Evolutionary conservation across 2,329 filamentous ascomycete species (phyloP).

Genomic region (Pleoardoris graminearum): DNA sequence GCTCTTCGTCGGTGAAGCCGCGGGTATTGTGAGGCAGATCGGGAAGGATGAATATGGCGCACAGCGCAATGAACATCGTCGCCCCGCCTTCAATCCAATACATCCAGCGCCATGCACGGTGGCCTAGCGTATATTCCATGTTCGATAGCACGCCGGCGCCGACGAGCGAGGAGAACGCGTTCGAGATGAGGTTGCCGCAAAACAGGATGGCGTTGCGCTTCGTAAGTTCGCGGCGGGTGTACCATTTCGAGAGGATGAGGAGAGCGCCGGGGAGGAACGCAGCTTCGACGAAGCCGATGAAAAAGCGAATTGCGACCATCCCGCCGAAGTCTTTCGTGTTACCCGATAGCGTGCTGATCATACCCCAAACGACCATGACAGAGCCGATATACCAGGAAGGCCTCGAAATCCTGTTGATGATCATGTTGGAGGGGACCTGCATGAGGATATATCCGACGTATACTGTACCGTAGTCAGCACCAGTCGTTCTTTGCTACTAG

Average conservation of each 20-base stretch:
- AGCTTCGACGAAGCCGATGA: conserved; percentile 44
- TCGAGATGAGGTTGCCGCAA: conserved; percentile 49
- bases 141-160: conserved; percentile 47
- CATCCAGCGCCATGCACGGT: conserved; percentile 47
- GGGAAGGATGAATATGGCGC: conserved; percentile 36
- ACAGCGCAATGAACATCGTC: conserved; percentile 39
- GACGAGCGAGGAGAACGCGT: conserved; percentile 51
- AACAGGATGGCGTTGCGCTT: conserved; percentile 47
- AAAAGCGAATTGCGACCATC: conserved; percentile 45
- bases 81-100: conserved; percentile 47
- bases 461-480: conserved; percentile 18
- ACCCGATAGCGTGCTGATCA: conserved; percentile 44
- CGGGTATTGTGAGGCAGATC: conserved; percentile 46
- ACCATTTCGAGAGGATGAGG: conserved; percentile 68
- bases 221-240: conserved; percentile 59
- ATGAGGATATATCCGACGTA: conserved; percentile 28
- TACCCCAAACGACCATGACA: conserved; percentile 47
- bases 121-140: conserved; percentile 40
- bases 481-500: background rate
- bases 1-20: conserved; percentile 54
- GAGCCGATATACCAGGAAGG: conserved; percentile 42
- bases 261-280: conserved; percentile 65
- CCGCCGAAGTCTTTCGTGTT: conserved; percentile 39
- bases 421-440: conserved; percentile 50
- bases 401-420: conserved; percentile 44